Evolutionary conservation across 768 basidiomycete genomes (phyloP).

Genomic region (Agrocybe pediades): DNA sequence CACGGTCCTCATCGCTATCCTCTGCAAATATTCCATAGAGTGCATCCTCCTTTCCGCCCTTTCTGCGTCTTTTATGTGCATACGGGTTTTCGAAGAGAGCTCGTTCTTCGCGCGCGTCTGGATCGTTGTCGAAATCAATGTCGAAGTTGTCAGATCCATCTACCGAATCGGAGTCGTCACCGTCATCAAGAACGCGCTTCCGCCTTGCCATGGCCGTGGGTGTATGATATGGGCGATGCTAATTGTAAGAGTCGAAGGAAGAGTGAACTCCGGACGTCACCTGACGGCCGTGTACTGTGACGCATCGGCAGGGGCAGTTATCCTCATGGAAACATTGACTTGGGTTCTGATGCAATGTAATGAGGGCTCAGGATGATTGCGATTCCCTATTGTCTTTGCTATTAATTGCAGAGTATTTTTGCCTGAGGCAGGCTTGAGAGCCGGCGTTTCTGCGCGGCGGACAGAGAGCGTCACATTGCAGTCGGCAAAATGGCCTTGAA

Average conservation of each 20-base stretch:
- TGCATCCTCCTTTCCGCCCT: constrained; percentile 68
- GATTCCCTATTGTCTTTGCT: constrained; percentile 12
- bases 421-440: constrained; percentile 3
- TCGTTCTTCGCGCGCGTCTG: constrained; percentile 71
- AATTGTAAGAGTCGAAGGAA: background rate
- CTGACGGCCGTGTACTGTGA: constrained; percentile 6
- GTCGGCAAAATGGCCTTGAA: constrained; percentile 11
- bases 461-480: constrained; percentile 1
- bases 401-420: background rate
- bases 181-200: constrained; percentile 76
- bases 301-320: background rate
- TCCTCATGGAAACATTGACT: background rate
- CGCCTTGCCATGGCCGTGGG: constrained; percentile 63
- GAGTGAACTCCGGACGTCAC: constrained; percentile 1
- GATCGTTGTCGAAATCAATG: constrained; percentile 49
- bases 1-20: constrained; percentile 65
- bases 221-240: background rate
- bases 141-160: constrained; percentile 54
- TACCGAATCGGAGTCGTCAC: constrained; percentile 73
- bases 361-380: no score
- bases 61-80: constrained; percentile 65
- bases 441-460: constrained; percentile 18
- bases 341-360: background rate
- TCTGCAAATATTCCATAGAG: constrained; percentile 78
- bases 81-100: constrained; percentile 79